These are phyloP conservation scores for Inga leiocalycina DNA, from an alignment of 306 rosid species.

Conservation along the genomic window DNA sequence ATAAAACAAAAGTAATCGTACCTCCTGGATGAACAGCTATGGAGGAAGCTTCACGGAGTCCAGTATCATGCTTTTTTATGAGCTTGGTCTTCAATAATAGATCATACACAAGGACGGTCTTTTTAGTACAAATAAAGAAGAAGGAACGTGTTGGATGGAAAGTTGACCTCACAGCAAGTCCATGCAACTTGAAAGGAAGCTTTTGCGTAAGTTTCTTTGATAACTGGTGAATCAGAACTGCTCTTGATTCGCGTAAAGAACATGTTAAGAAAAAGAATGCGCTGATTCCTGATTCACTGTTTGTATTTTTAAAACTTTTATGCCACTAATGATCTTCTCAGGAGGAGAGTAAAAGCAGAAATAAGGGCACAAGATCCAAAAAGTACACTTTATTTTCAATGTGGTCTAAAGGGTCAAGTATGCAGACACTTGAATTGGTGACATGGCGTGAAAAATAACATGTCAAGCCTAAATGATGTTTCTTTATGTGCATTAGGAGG, in stretches of 20 bases:
- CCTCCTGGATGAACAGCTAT: constrained; percentile 95
- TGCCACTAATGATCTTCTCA: not conserved
- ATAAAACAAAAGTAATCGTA: constrained; percentile 27
- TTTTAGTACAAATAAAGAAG: constrained; percentile 79
- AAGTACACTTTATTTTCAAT: not conserved
- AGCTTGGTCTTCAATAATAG: constrained; percentile 61
- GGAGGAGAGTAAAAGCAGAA: not conserved
- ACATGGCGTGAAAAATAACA: not conserved
- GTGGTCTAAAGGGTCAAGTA: not conserved
- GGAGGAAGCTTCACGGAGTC: constrained; percentile 85
- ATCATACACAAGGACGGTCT: constrained; percentile 77
- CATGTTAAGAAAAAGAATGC: constrained; percentile 65
- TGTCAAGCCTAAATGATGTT: too few relatives aligned
- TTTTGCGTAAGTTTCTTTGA: constrained; percentile 77
- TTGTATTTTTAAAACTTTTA: not conserved
- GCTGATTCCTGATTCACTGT: not conserved
- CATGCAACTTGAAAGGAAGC: constrained; percentile 81
- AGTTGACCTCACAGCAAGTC: constrained; percentile 77
- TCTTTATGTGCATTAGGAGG: not conserved
- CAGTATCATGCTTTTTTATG: constrained; percentile 78
- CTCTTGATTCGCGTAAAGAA: constrained; percentile 79
- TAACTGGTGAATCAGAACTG: constrained; percentile 80
- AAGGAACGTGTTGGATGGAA: constrained; percentile 85
- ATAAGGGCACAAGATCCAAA: too few relatives aligned
- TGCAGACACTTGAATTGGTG: constrained; percentile 2